Evolutionary conservation across 768 basidiomycete genomes (phyloP).

Genomic region (Lactarius vividus): DNA sequence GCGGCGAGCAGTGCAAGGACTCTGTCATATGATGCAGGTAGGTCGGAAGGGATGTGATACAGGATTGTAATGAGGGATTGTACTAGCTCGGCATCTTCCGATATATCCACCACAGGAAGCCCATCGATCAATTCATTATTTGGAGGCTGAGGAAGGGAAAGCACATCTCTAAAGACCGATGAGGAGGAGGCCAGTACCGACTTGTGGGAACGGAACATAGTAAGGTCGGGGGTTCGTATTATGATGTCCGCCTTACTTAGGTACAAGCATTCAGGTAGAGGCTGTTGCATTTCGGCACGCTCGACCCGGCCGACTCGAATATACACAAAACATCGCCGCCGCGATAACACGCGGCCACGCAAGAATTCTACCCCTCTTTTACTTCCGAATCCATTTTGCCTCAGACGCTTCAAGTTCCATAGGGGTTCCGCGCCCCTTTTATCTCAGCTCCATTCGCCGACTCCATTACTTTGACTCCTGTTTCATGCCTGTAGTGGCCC

Average conservation of each 20-base stretch:
- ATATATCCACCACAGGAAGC: constrained; percentile 22
- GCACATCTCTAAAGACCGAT: constrained; percentile 34
- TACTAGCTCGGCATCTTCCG: constrained; percentile 16
- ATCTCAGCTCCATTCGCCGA: no score
- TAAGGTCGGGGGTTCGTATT: constrained; percentile 12
- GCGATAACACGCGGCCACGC: no score
- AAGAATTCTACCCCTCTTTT: no score
- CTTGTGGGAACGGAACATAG: constrained; percentile 33
- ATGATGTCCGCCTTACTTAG: constrained; percentile 5
- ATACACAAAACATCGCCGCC: no score
- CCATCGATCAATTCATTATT: constrained; percentile 1
- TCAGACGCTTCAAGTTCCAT: no score
- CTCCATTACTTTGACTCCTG: no score
- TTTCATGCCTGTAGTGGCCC: no score
- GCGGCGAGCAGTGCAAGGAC: constrained; percentile 19
- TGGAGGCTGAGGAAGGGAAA: constrained; percentile 29
- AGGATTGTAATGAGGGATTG: not conserved
- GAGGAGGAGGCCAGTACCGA: constrained; percentile 34
- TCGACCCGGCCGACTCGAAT: no score
- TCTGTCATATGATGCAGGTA: not conserved
- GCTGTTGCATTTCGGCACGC: no score
- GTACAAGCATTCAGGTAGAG: not conserved
- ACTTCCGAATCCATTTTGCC: no score
- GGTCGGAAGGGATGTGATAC: not conserved
- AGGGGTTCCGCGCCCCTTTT: no score